Base-by-base conservation (phyloP, 1,139 yeast genomes). In the Pichia sp. region DNA sequence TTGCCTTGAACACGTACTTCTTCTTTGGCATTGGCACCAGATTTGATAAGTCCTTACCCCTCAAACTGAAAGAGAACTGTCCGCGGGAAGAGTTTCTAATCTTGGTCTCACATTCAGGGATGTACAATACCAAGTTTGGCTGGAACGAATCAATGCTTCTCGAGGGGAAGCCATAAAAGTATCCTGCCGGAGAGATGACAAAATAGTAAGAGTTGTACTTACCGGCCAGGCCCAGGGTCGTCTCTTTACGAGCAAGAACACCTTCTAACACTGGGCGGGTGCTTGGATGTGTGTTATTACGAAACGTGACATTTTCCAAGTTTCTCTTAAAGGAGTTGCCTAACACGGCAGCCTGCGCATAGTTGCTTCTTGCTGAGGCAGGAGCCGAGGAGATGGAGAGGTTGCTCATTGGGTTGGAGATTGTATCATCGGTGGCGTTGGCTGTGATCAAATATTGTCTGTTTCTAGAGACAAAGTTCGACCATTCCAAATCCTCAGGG, bases 211-310 rank as follows among this genome's bases (percentile, higher is more conserved):
- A 67, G 52, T 70, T 66, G 64, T 73, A 76, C 47, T 72, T 69
- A 67, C 75, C 75, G 55, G 71, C 63, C 16, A 56, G 38, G 34
- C 57, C 57, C 19, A 78, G 60, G 30, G 71, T 70, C 15, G 80
- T 76, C 56, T 75, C 76, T 62, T 77, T 77, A 57, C 74, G 70
- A 56, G 69, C 69, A 46, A 76, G 61, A n/a, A 71, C 61, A 40
- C 83, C 83, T 60, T 77, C 80, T 13, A 77, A 65, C 29, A 77
- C 65, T 3, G 83, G 81, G 34, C 57, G 59, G 8, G 79, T 70
- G 6, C 78, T 58, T 45, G 66, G 67, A 62, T 75, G 76, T 50
- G 67, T 67, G 53, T 67, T 64, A 59, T 77, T 74, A 49, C 73
- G 62, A 62, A 74, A 79, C 10, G 70, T 59, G 40, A 78, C 64